These are phyloP conservation scores for Linnemannia hyalina DNA, from an alignment of 192 early-diverging fungal genomes.

Conservation along the genomic window DNA sequence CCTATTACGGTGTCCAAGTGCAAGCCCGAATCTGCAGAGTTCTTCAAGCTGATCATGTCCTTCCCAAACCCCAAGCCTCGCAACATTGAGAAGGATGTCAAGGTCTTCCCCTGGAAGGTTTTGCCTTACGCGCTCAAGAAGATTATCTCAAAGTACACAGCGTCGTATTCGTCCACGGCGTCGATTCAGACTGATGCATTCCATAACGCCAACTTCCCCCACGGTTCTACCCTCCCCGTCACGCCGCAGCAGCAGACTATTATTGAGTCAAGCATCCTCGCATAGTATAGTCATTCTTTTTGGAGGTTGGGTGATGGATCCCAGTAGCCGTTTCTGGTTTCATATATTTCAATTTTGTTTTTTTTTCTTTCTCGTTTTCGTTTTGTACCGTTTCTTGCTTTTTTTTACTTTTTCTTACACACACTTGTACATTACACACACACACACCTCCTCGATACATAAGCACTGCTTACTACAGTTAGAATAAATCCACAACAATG, in stretches of 20 bases:
- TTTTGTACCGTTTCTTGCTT: background rate
- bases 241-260: conserved; percentile 48
- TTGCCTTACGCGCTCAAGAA: conserved; percentile 78
- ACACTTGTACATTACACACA: background rate
- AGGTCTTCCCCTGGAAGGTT: conserved; percentile 62
- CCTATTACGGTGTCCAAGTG: conserved; percentile 83
- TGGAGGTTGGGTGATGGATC: background rate
- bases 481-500: background rate
- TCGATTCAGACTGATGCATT: conserved; percentile 59
- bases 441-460: background rate
- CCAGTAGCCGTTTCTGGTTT: background rate
- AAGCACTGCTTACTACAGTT: background rate
- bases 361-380: conserved; percentile 13
- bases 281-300: conserved; percentile 10
- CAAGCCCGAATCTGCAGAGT: conserved; percentile 78
- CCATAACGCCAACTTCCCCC: conserved; percentile 53
- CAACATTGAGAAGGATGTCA: conserved; percentile 92
- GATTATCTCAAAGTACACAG: conserved; percentile 82
- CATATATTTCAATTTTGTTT: conserved; percentile 10
- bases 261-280: conserved; percentile 38
- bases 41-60: conserved; percentile 87
- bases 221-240: conserved; percentile 41
- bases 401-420: background rate
- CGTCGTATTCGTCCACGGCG: conserved; percentile 61
- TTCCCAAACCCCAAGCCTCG: conserved; percentile 86